Base-by-base conservation (phyloP, 164 flowering plant species). In the Berberis vulgaris region DNA sequence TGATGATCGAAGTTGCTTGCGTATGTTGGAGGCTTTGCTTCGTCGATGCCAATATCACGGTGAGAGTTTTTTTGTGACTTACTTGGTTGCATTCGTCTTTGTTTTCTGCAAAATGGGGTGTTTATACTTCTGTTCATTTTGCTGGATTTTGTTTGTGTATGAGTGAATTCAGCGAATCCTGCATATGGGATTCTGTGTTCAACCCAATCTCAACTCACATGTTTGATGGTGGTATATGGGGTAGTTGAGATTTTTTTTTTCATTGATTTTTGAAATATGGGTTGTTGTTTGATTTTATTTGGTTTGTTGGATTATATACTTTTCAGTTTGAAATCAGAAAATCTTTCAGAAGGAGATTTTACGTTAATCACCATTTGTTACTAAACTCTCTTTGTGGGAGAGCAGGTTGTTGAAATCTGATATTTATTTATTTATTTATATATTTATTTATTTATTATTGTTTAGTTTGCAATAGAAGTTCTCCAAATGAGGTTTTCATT, bases 11-110 rank as follows among this genome's bases (percentile, higher is more conserved):
- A 79, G 76, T 69, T 85, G 90, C 64, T 72, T 85, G 57, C 62
- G 42, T 49, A 11, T 83, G 54, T 65, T 86, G 54, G 83, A 79
- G 49, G 63, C 71, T 65, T 68, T 84, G 60, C 82, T 82, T 10
- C 76, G 75, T 41, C 67, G 72, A 44, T 86, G 88, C 76, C 71
- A 79, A n/a, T 86, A 81, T 63, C 78, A 82, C 49, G 86, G 86
- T 86, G 10, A 42, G 52, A 38, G 1, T 5, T 40, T 41, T n/a
- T 44, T 3, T 55, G 6, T 9, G 5, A 12, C 5, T 42, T 43
- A 9, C 10, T 42, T 41, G 9, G 43, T 2, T 58, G 2, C 40
- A 41, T 58, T 58, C 8, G 41, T 5, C 8, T 41, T 5, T 5
- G 10, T 41, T 2, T 58, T 41, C 38, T 41, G 45, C 2, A 7